Evolutionary conservation across 1,284 basidiomycete species (phyloP).

Genomic region (Rhodotorula sp.): DNA sequence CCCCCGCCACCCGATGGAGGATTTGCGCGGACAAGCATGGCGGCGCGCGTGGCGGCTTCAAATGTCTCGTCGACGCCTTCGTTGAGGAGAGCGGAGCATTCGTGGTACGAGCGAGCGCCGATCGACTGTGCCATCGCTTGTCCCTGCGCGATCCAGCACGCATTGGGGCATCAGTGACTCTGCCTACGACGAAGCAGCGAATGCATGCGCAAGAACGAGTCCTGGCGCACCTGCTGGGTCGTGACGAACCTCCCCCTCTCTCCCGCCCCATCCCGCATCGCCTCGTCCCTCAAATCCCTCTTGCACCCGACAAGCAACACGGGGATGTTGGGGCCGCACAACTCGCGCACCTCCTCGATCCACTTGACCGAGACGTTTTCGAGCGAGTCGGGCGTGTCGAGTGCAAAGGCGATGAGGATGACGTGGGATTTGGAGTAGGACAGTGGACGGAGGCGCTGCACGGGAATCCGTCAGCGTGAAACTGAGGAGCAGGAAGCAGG

Average conservation of each 20-base stretch:
- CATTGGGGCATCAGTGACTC: background rate
- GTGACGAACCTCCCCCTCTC: slow-evolving; percentile 36
- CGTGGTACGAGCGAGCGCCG: slow-evolving; percentile 86
- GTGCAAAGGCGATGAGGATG: slow-evolving; percentile 93
- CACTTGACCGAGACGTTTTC: slow-evolving; percentile 97
- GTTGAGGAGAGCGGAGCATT: slow-evolving; percentile 86
- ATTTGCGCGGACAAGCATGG: slow-evolving; percentile 87
- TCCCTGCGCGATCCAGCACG: slow-evolving; percentile 55
- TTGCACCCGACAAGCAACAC: slow-evolving; percentile 55
- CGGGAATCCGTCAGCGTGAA: background rate
- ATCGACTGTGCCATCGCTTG: slow-evolving; percentile 74
- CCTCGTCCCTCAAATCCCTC: slow-evolving; percentile 45
- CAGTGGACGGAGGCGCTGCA: slow-evolving; percentile 81
- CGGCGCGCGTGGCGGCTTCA: slow-evolving; percentile 87
- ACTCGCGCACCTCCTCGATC: slow-evolving; percentile 92
- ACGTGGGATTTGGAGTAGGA: slow-evolving; percentile 98
- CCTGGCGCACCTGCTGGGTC: slow-evolving; percentile 34
- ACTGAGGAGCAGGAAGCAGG: too few species aligned
- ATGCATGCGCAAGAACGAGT: background rate
- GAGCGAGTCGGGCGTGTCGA: slow-evolving; percentile 93
- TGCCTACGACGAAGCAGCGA: background rate
- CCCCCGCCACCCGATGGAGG: slow-evolving; percentile 53
- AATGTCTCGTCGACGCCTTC: slow-evolving; percentile 94
- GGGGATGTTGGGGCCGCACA: slow-evolving; percentile 68
- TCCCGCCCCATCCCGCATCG: slow-evolving; percentile 17